A percentile compares a stretch with the other conserved stretches of the same genome.
These are phyloP conservation scores for Microsporum canis DNA, from an alignment of 2,329 filamentous ascomycete species.

Conservation along the genomic window DNA sequence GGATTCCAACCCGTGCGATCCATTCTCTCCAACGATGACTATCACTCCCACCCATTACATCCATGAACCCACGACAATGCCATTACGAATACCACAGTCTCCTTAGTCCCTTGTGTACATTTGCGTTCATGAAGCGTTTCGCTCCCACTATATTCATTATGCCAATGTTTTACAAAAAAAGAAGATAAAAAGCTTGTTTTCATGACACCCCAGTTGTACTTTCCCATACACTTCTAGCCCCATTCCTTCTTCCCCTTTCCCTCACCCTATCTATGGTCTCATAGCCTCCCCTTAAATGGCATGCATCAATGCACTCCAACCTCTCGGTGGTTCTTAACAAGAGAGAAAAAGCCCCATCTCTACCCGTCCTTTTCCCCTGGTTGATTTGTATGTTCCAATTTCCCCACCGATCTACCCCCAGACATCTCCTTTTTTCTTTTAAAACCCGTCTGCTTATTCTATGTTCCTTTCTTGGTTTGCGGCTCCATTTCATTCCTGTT, in stretches of 20 bases:
- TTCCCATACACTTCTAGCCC: background rate
- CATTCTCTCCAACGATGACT: background rate
- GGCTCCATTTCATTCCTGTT: background rate
- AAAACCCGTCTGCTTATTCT: constrained; percentile 8
- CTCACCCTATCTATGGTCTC: background rate
- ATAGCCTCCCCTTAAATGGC: background rate
- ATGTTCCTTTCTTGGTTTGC: constrained; percentile 5
- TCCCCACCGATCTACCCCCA: constrained; percentile 3
- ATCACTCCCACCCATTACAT: background rate
- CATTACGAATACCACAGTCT: background rate
- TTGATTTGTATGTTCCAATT: background rate
- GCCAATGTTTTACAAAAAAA: background rate
- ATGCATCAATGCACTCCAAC: background rate
- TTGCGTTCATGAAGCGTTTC: background rate
- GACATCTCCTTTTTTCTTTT: background rate
- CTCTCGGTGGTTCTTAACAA: background rate
- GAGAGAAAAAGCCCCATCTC: background rate
- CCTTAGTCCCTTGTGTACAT: background rate
- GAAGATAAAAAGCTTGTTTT: constrained; percentile 2
- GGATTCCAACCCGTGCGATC: background rate
- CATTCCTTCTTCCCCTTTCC: background rate
- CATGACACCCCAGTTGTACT: background rate
- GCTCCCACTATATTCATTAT: background rate
- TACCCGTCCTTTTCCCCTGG: background rate
- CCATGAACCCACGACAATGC: background rate